These are phyloP conservation scores for Immersiporthe knoxdaviesiana DNA, from an alignment of 2,329 filamentous ascomycete genomes.

Conservation along the genomic window DNA sequence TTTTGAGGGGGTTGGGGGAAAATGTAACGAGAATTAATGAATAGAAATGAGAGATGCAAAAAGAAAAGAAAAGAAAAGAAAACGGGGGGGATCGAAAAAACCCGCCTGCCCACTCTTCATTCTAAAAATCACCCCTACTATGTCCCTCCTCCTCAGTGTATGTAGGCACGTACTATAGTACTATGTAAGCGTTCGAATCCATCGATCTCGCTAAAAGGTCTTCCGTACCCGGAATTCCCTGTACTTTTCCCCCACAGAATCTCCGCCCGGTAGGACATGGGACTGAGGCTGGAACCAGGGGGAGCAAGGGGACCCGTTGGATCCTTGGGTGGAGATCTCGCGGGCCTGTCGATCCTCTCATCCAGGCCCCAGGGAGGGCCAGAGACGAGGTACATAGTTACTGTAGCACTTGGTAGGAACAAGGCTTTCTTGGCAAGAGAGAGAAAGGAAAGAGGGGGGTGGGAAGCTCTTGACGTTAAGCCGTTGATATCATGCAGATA, in stretches of 20 bases:
- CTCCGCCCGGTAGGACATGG: constrained; percentile 8
- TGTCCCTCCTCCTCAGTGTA: background rate
- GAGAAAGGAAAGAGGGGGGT: no score
- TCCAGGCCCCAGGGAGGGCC: background rate
- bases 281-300: constrained; percentile 7
- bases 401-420: no score
- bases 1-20: background rate
- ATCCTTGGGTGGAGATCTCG: background rate
- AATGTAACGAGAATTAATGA: no score
- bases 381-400: no score
- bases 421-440: no score
- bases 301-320: background rate
- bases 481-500: background rate
- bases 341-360: constrained; percentile 7
- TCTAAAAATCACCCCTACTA: background rate
- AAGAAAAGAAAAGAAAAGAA: background rate
- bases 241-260: constrained; percentile 5
- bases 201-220: constrained; percentile 16
- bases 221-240: background rate
- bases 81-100: background rate
- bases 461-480: background rate
- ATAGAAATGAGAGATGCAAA: background rate
- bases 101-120: background rate
- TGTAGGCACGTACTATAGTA: no score
- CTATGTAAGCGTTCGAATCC: constrained; percentile 10